These are phyloP conservation scores for Balansia obtecta DNA, from an alignment of 2,329 filamentous ascomycete species.

Conservation along the genomic window DNA sequence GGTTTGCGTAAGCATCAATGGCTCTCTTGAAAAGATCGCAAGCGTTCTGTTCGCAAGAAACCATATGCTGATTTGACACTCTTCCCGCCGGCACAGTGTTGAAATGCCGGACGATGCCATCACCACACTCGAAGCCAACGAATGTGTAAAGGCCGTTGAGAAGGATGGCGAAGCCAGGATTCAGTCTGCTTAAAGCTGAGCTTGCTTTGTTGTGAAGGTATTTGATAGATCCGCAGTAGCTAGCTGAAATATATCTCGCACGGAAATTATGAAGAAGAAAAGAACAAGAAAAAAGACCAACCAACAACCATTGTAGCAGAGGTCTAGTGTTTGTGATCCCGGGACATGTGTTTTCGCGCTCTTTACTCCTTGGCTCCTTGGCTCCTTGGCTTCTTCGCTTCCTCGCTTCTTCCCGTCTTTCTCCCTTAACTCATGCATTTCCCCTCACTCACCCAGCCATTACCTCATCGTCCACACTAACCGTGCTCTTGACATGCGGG, in stretches of 20 bases:
- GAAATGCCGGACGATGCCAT: constrained; percentile 57
- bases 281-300: too few relatives aligned
- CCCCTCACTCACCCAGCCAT: neutral
- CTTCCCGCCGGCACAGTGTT: constrained; percentile 42
- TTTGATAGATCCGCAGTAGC: neutral
- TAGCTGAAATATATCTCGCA: neutral
- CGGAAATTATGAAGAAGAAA: too few relatives aligned
- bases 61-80: neutral
- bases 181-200: neutral
- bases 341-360: too few relatives aligned
- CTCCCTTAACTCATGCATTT: neutral
- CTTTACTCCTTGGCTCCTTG: too few relatives aligned
- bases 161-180: constrained; percentile 56
- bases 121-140: constrained; percentile 50
- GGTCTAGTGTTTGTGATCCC: too few relatives aligned
- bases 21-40: neutral
- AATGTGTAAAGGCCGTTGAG: constrained; percentile 67
- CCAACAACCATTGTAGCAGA: too few relatives aligned
- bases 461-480: neutral
- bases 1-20: constrained; percentile 62
- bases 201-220: neutral
- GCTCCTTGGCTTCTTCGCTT: too few relatives aligned
- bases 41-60: neutral
- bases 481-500: neutral
- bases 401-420: too few relatives aligned